Evolutionary conservation across 2,329 filamentous ascomycete genomes (phyloP).

Genomic region (Alternaria ethzedia): DNA sequence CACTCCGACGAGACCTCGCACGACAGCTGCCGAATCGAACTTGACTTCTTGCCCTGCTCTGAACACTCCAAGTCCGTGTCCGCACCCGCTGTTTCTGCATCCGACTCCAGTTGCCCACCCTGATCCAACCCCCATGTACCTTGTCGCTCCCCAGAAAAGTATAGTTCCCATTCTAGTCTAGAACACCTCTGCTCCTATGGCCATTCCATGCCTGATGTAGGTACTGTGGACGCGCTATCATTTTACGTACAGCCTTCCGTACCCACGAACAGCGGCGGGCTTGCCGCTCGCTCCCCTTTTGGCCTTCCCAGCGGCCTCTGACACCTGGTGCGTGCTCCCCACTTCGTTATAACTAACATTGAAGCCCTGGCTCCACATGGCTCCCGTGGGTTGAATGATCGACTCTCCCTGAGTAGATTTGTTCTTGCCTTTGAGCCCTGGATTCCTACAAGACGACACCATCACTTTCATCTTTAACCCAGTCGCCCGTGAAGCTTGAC

Average conservation of each 20-base stretch:
- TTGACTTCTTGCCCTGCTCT: conserved; percentile 34
- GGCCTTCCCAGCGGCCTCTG: conserved; percentile 27
- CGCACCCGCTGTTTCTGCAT: conserved; percentile 35
- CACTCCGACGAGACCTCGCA: conserved; percentile 32
- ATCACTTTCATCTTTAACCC: conserved; percentile 12
- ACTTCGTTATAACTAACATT: conserved; percentile 33
- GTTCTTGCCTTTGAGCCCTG: conserved; percentile 17
- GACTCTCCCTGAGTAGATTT: conserved; percentile 18
- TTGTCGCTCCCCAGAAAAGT: conserved; percentile 19
- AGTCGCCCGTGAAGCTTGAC: conserved; percentile 7
- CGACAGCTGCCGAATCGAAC: conserved; percentile 38
- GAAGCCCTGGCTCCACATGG: conserved; percentile 38
- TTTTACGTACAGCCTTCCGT: conserved; percentile 39
- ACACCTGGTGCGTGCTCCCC: conserved; percentile 45
- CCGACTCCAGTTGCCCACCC: conserved; percentile 36
- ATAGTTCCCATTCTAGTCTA: conserved; percentile 33
- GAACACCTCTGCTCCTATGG: conserved; percentile 29
- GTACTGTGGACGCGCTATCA: conserved; percentile 33
- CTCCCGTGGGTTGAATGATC: conserved; percentile 26
- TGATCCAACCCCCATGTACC: conserved; percentile 31
- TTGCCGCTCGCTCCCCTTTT: conserved; percentile 35
- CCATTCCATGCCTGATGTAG: conserved; percentile 23
- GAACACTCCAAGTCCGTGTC: conserved; percentile 28
- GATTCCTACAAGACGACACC: conserved; percentile 18
- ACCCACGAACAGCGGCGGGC: conserved; percentile 27